Percentiles rank a stretch among this genome's conserved stretches.
Conservation (phyloP, 371 early-diverging fungal species). For the Rhizopus sp. region DNA sequence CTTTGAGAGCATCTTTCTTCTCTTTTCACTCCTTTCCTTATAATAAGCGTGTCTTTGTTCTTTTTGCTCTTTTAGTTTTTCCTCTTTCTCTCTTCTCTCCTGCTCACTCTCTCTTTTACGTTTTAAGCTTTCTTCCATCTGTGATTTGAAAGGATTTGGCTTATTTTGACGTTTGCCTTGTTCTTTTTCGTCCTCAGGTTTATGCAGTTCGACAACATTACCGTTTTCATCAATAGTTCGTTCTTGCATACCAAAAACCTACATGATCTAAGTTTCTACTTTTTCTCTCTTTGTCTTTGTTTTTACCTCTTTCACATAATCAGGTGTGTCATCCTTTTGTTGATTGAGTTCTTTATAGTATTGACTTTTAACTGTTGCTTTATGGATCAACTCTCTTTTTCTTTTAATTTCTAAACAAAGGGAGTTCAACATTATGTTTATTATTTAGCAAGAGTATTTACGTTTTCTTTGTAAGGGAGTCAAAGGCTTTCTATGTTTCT, state of each 20-base stretch:
- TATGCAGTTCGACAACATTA: slow-evolving; percentile 55
- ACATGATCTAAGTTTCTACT: background rate
- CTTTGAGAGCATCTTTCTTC: slow-evolving; percentile 57
- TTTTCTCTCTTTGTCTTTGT: no score
- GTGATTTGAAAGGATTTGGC: slow-evolving; percentile 65
- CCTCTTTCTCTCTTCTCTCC: slow-evolving; percentile 35
- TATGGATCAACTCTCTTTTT: slow-evolving; percentile 62
- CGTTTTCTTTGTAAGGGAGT: slow-evolving; percentile 34
- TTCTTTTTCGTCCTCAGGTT: slow-evolving; percentile 38
- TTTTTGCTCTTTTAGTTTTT: slow-evolving; percentile 39
- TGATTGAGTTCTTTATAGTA: slow-evolving; percentile 54
- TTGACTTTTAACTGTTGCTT: slow-evolving; percentile 61
- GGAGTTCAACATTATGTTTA: background rate
- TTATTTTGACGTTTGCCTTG: slow-evolving; percentile 34
- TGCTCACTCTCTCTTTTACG: slow-evolving; percentile 43
- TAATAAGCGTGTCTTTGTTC: slow-evolving; percentile 56
- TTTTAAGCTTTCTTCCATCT: slow-evolving; percentile 52
- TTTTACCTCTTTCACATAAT: slow-evolving; percentile 51
- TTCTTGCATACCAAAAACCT: slow-evolving; percentile 59
- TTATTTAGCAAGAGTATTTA: background rate
- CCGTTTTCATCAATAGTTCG: slow-evolving; percentile 62
- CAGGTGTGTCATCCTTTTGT: slow-evolving; percentile 43
- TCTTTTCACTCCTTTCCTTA: slow-evolving; percentile 56
- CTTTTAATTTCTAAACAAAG: slow-evolving; percentile 50
- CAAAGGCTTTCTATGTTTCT: slow-evolving; percentile 25